Evolutionary conservation across 495 filamentous ascomycete genomes (phyloP).

Genomic region (Zalerion maritima): DNA sequence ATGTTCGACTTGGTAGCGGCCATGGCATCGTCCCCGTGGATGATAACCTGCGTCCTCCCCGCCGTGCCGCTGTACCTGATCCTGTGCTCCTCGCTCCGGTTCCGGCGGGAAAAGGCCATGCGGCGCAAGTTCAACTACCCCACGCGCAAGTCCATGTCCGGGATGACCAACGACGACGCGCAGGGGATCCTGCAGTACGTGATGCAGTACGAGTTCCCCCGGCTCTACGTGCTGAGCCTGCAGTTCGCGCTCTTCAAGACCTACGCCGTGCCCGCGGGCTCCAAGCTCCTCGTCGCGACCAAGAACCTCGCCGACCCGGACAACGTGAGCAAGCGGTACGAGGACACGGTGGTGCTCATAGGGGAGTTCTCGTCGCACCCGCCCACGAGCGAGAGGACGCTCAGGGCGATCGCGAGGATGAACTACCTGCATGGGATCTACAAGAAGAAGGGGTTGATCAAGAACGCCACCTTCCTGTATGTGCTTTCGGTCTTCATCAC

Average conservation of each 20-base stretch:
- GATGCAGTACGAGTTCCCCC: constrained; percentile 41
- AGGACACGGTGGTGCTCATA: constrained; percentile 46
- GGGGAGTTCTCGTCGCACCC: constrained; percentile 29
- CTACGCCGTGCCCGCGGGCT: constrained; percentile 52
- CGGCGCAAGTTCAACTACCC: constrained; percentile 34
- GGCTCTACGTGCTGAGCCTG: constrained; percentile 37
- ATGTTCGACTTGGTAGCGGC: too few relatives aligned
- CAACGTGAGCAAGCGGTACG: constrained; percentile 43
- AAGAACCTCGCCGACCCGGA: constrained; percentile 38
- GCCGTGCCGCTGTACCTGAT: constrained; percentile 16
- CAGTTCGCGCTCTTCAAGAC: constrained; percentile 59
- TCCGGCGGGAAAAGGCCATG: constrained; percentile 29
- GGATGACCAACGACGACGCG: constrained; percentile 51
- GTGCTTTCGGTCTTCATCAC: constrained; percentile 47
- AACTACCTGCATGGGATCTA: constrained; percentile 53
- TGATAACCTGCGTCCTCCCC: constrained; percentile 7
- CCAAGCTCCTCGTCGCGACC: constrained; percentile 39
- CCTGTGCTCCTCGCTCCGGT: constrained; percentile 30
- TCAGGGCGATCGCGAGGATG: constrained; percentile 43
- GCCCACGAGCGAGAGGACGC: constrained; percentile 34
- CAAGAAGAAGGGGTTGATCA: constrained; percentile 41
- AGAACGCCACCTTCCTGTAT: constrained; percentile 51
- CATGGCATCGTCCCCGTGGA: constrained; percentile 5
- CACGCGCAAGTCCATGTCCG: constrained; percentile 36
- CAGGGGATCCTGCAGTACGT: constrained; percentile 38